Evolutionary conservation across 2,329 filamentous ascomycete genomes (phyloP).

Genomic region (Samsoniella hepiali): DNA sequence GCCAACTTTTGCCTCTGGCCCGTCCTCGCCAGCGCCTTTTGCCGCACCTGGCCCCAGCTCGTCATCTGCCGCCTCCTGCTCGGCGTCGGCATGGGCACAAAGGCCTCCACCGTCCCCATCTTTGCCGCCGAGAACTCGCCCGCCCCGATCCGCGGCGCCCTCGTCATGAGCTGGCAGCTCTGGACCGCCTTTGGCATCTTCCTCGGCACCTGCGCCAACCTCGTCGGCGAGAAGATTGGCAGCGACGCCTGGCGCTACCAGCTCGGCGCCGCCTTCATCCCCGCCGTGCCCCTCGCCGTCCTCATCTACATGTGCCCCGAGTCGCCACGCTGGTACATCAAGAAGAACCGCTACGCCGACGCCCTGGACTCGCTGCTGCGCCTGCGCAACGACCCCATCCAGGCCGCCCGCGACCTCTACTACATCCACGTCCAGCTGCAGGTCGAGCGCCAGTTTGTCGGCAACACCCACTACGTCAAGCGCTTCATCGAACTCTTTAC

Average conservation of each 20-base stretch:
- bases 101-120: constrained; percentile 69
- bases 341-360: constrained; percentile 59
- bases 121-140: constrained; percentile 74
- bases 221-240: constrained; percentile 40
- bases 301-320: constrained; percentile 66
- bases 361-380: constrained; percentile 55
- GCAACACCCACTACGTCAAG: constrained; percentile 53
- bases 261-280: constrained; percentile 62
- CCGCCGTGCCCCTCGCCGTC: constrained; percentile 52
- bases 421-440: constrained; percentile 63
- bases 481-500: constrained; percentile 66
- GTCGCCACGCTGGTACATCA: constrained; percentile 63
- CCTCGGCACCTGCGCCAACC: constrained; percentile 58
- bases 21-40: constrained; percentile 68
- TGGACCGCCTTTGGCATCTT: constrained; percentile 63
- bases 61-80: constrained; percentile 68
- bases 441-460: constrained; percentile 52
- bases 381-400: constrained; percentile 53
- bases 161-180: constrained; percentile 80
- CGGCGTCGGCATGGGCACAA: constrained; percentile 74
- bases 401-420: constrained; percentile 60
- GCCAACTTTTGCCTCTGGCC: constrained; percentile 69
- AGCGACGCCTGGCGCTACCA: constrained; percentile 57
- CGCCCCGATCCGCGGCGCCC: constrained; percentile 64
- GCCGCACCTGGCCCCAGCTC: constrained; percentile 68